Conservation (phyloP, 169 alveolate species). For the Plasmodium vivax region DNA sequence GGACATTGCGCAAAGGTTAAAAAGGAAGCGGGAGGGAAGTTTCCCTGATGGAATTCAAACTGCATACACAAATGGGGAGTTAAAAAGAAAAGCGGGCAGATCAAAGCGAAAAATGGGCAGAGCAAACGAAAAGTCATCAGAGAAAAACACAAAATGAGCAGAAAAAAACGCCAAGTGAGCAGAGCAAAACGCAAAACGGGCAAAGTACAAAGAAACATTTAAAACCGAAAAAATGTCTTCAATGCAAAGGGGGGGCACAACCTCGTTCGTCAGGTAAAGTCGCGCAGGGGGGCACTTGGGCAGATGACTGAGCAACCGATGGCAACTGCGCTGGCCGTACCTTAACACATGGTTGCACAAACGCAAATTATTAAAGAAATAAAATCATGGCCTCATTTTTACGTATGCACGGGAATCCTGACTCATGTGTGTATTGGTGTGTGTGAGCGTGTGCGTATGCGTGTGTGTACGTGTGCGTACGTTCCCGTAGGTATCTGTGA, state of each 20-base stretch:
- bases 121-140: too few relatives aligned
- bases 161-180: neutral
- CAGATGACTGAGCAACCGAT: neutral
- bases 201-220: neutral
- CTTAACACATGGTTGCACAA: neutral
- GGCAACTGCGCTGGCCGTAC: neutral
- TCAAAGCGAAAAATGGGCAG: neutral
- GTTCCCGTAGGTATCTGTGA: neutral
- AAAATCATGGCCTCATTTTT: neutral
- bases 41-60: neutral
- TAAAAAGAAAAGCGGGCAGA: neutral
- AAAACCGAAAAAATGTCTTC: constrained; percentile 1
- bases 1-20: neutral
- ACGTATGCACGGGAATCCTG: neutral
- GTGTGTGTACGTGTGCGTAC: neutral
- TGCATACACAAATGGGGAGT: neutral
- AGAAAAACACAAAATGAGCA: neutral
- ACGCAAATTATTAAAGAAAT: neutral
- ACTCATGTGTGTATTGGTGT: neutral
- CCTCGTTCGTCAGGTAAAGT: neutral
- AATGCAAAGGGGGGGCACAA: neutral
- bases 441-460: neutral
- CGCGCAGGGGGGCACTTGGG: neutral
- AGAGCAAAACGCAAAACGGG: neutral
- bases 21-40: neutral